Conservation (phyloP, 2,329 filamentous ascomycete species). For the Meredithiella fracta region DNA sequence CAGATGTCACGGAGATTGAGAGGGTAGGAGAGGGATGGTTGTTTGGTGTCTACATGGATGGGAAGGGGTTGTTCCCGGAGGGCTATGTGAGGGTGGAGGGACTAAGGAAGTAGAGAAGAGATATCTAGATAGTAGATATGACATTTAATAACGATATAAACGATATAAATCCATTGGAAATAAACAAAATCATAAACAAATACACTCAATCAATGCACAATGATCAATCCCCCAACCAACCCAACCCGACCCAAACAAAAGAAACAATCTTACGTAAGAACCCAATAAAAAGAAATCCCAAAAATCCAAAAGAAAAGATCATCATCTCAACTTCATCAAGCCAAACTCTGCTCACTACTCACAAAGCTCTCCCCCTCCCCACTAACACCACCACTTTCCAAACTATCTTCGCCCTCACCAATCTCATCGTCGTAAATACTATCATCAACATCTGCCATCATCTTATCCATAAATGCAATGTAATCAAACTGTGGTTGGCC, state of each 20-base stretch:
- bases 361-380: background rate
- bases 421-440: slow-evolving; percentile 13
- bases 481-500: slow-evolving; percentile 86
- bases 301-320: background rate
- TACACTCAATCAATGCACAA: background rate
- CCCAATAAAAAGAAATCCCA: background rate
- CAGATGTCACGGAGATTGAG: slow-evolving; percentile 67
- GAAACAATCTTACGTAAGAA: background rate
- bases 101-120: background rate
- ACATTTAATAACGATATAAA: background rate
- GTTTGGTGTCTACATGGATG: slow-evolving; percentile 70
- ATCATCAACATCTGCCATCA: slow-evolving; percentile 35
- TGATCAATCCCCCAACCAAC: background rate
- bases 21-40: slow-evolving; percentile 87
- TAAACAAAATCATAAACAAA: background rate
- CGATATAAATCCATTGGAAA: background rate
- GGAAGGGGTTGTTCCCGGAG: slow-evolving; percentile 63
- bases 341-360: background rate
- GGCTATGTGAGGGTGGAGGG: slow-evolving; percentile 45
- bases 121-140: background rate
- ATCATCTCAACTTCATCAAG: background rate
- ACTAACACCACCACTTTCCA: background rate
- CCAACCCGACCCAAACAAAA: background rate
- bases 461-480: slow-evolving; percentile 87
- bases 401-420: slow-evolving; percentile 8